Evolutionary conservation across 2,329 filamentous ascomycete species (phyloP), one percentile per base, ranked within the genome.

Genomic region (Thermomyces lanuginosus): DNA sequence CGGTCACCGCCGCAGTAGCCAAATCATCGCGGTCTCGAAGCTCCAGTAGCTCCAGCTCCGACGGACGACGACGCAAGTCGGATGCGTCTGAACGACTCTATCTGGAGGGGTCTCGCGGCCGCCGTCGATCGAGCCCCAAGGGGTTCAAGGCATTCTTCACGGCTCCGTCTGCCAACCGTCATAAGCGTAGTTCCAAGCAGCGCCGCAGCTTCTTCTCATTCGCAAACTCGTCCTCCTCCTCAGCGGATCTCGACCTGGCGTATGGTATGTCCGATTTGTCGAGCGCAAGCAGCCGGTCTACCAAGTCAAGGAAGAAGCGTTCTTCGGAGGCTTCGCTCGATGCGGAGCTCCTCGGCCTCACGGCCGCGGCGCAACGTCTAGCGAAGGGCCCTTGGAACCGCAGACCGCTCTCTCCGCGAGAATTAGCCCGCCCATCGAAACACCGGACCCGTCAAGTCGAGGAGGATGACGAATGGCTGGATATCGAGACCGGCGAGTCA

Each of bases 201-300:
- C 38, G 60, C 20, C 50, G 48, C 14, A 62, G 69, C 31, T 62
- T 76, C 28, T 60, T 73, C 21, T 64, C 61, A 30, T 64, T 71
- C 39, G 60, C 56, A 29, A 76, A 72, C 40, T 73, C 67, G 2
- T 78, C 72, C 1, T 74, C 69, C 2, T 76, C 72, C 0, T 76
- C 72, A 1, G 59, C 76, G 29, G 71, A 76, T 46, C 69, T 66
- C 11, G 75, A 80, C 43, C 53, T 79, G 33, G 73, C 73, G 6
- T 79, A 77, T 43, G 73, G 74, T 42, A 73, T 74, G 6, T 61
- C 55, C 29, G 72, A 70, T 9, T 74, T 49, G 18, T 33, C 33
- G 14, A 32, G 30, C 22, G 29, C 42, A 27, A 30, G 31, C 8
- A 42, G 39, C 24, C 61, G 60, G 34, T 50, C 53, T 9, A 41